These are phyloP conservation scores for Cudoniella acicularis DNA, from an alignment of 495 filamentous ascomycete species.

Conservation along the genomic window DNA sequence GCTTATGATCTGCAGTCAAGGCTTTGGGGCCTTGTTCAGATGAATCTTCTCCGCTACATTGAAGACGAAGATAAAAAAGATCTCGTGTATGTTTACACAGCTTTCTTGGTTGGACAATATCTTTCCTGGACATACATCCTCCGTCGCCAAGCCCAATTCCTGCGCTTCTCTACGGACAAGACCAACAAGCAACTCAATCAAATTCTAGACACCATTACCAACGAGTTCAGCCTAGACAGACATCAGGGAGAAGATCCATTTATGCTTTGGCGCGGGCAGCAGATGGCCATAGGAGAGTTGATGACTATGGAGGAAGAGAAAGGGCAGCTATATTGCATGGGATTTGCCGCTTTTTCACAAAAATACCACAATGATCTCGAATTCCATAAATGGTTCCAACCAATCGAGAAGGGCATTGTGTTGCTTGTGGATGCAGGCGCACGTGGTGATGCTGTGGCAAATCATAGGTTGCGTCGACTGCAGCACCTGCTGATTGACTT, in stretches of 20 bases:
- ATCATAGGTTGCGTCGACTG: constrained; percentile 12
- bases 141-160: constrained; percentile 15
- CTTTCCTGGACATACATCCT: constrained; percentile 17
- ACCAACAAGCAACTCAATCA: constrained; percentile 13
- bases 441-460: neutral
- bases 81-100: constrained; percentile 14
- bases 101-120: constrained; percentile 18
- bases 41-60: neutral
- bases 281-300: constrained; percentile 17
- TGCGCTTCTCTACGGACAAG: constrained; percentile 14
- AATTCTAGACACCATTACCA: constrained; percentile 10
- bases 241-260: constrained; percentile 11
- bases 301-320: constrained; percentile 12
- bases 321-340: constrained; percentile 16
- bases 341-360: constrained; percentile 10
- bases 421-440: neutral
- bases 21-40: constrained; percentile 12
- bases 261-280: constrained; percentile 19
- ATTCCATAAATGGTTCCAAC: constrained; percentile 13
- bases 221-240: constrained; percentile 4
- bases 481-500: constrained; percentile 17
- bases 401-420: constrained; percentile 10
- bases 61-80: constrained; percentile 11
- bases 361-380: constrained; percentile 5
- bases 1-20: constrained; percentile 14